Evolutionary conservation across 495 filamentous ascomycete genomes (phyloP).

Genomic region (Podospora australis): DNA sequence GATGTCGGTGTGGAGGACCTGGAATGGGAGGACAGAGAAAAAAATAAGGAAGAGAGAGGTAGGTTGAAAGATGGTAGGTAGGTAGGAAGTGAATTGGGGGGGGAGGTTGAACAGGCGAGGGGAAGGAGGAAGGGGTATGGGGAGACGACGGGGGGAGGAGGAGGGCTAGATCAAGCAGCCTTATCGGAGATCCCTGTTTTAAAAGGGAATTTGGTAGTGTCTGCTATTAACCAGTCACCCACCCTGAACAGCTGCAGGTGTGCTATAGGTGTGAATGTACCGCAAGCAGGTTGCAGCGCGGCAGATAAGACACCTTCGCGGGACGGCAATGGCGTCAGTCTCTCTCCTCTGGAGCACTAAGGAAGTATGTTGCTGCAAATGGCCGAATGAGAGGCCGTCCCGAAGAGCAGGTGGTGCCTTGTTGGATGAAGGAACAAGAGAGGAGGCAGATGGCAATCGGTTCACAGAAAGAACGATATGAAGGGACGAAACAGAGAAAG

Average conservation of each 20-base stretch:
- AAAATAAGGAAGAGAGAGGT: too few relatives aligned
- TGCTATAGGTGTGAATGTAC: background rate
- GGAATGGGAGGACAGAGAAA: too few relatives aligned
- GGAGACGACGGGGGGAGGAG: conserved; percentile 7
- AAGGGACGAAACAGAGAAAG: background rate
- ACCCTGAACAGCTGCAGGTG: background rate
- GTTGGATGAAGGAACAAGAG: background rate
- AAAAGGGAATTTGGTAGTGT: conserved; percentile 5
- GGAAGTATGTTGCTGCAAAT: too few relatives aligned
- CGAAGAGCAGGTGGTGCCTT: background rate
- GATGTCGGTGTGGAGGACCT: background rate
- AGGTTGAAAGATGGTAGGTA: background rate
- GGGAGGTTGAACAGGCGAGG: background rate
- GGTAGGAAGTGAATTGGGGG: background rate
- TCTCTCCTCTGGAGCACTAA: too few relatives aligned
- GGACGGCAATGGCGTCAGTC: conserved; percentile 16
- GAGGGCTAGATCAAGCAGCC: conserved; percentile 29
- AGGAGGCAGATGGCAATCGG: background rate
- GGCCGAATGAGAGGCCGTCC: background rate
- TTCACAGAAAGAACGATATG: too few relatives aligned
- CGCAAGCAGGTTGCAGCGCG: conserved; percentile 1
- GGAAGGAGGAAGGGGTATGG: conserved; percentile 4
- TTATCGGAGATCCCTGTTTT: conserved; percentile 37
- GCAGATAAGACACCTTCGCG: conserved; percentile 15
- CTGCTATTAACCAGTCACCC: conserved; percentile 9